A percentile compares a stretch with the other conserved stretches of the same genome.
Evolutionary conservation across 2,329 filamentous ascomycete species (phyloP).

Genomic region (Drechslera avenae): DNA sequence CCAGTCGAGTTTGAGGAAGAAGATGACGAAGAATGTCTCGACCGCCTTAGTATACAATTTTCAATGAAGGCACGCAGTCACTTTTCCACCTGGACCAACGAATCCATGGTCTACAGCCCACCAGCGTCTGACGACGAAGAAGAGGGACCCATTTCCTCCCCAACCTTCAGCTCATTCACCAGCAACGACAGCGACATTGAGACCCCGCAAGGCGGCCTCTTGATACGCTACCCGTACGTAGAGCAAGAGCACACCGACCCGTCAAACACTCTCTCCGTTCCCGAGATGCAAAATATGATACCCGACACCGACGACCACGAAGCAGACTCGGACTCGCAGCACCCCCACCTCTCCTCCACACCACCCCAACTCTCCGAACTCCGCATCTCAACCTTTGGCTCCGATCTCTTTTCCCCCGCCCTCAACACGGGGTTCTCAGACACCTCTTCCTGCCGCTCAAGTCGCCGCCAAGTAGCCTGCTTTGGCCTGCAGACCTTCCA

Average conservation of each 20-base stretch:
- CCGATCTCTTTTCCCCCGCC: conserved; percentile 37
- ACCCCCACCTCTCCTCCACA: conserved; percentile 16
- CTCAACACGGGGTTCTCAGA: conserved; percentile 12
- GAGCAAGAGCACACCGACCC: conserved; percentile 11
- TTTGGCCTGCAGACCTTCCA: conserved; percentile 41
- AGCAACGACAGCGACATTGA: conserved; percentile 36
- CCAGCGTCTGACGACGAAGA: conserved; percentile 26
- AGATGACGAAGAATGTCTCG: conserved; percentile 18
- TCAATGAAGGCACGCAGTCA: conserved; percentile 34
- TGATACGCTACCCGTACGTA: conserved; percentile 25
- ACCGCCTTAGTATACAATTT: conserved; percentile 17
- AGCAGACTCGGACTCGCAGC: no score
- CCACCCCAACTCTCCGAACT: conserved; percentile 33
- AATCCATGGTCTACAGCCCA: conserved; percentile 32
- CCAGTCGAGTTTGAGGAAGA: conserved; percentile 18
- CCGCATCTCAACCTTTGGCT: conserved; percentile 36
- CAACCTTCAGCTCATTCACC: conserved; percentile 41
- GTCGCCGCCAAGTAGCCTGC: conserved; percentile 39
- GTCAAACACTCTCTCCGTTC: not conserved
- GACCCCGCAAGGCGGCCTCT: conserved; percentile 27
- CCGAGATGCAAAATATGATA: conserved; percentile 11
- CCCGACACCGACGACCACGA: conserved; percentile 3
- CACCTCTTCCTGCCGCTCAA: conserved; percentile 15
- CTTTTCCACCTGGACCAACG: conserved; percentile 43
- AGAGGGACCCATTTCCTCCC: conserved; percentile 31